Evolutionary conservation across 139 green algal species (phyloP).

Genomic region (Tetraselmis striata): DNA sequence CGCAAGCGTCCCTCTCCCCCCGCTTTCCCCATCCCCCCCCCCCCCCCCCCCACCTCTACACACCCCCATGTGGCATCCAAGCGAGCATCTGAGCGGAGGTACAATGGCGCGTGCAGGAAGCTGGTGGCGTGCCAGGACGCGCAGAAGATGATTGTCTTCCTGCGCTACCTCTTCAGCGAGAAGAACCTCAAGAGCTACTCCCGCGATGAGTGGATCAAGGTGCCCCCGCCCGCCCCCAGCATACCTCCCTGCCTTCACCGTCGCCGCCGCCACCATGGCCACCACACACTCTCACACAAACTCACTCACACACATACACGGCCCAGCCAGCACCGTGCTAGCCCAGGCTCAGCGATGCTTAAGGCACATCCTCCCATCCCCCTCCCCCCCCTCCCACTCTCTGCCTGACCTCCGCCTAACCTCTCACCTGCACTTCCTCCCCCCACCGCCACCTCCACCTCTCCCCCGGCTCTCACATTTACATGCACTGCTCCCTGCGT

Average conservation of each 20-base stretch:
- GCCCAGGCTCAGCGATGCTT: too few relatives aligned
- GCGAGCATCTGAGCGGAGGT: not conserved
- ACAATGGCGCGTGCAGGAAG: slow-evolving; percentile 29
- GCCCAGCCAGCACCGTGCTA: too few relatives aligned
- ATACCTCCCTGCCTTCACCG: not conserved
- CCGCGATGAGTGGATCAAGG: slow-evolving; percentile 66
- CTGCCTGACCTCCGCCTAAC: too few relatives aligned
- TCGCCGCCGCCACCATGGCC: not conserved
- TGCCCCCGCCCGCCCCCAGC: slow-evolving; percentile 13
- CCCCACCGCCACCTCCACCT: too few relatives aligned
- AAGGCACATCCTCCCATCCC: too few relatives aligned
- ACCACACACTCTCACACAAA: not conserved
- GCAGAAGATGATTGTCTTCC: slow-evolving; percentile 66
- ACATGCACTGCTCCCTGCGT: too few relatives aligned
- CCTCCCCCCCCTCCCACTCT: too few relatives aligned
- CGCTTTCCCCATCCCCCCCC: not conserved
- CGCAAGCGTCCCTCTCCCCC: not conserved
- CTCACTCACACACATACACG: not conserved
- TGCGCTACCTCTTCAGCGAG: slow-evolving; percentile 59
- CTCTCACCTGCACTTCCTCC: too few relatives aligned
- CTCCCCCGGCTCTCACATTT: not conserved
- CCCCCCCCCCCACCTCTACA: not conserved
- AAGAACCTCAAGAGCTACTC: slow-evolving; percentile 37
- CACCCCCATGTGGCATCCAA: not conserved
- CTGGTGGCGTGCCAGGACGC: slow-evolving; percentile 51